These are phyloP conservation scores for Tetradesmus lagerheimii DNA, from an alignment of 139 green algal species.

Conservation along the genomic window DNA sequence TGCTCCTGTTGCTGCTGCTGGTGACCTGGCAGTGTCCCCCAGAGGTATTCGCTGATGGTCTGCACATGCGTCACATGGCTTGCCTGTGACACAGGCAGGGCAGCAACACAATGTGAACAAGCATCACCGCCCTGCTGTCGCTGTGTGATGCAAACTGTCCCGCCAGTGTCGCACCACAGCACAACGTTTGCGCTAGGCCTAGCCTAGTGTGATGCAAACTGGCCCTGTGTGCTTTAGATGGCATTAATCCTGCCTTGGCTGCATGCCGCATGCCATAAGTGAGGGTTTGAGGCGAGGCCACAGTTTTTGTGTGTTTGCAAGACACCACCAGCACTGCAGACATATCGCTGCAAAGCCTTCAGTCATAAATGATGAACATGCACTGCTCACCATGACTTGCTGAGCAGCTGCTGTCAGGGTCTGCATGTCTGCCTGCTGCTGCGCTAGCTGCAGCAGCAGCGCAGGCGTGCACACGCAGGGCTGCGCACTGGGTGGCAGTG, in stretches of 20 bases:
- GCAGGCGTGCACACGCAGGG: conserved; percentile 33
- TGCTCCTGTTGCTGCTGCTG: conserved; percentile 17
- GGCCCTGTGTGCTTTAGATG: too few species aligned
- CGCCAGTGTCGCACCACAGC: too few species aligned
- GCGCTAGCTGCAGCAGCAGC: conserved; percentile 25
- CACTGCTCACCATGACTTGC: conserved; percentile 28
- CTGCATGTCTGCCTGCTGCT: neutral
- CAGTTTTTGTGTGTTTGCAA: too few species aligned
- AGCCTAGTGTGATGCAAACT: too few species aligned
- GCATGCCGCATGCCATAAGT: too few species aligned
- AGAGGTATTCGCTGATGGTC: conserved; percentile 17
- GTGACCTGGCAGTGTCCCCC: neutral
- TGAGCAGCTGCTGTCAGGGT: conserved; percentile 11
- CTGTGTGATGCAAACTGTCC: too few species aligned
- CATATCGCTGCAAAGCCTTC: neutral
- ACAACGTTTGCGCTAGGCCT: too few species aligned
- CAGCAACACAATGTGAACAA: neutral
- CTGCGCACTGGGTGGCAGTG: neutral
- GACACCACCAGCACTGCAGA: neutral
- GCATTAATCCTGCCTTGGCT: too few species aligned
- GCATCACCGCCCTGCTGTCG: too few species aligned
- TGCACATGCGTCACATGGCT: conserved; percentile 26
- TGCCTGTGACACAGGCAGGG: neutral
- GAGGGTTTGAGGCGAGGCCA: too few species aligned
- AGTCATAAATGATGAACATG: too few species aligned